Conservation (phyloP, 345 rosid species). For the Hibiscus tridactylites region DNA sequence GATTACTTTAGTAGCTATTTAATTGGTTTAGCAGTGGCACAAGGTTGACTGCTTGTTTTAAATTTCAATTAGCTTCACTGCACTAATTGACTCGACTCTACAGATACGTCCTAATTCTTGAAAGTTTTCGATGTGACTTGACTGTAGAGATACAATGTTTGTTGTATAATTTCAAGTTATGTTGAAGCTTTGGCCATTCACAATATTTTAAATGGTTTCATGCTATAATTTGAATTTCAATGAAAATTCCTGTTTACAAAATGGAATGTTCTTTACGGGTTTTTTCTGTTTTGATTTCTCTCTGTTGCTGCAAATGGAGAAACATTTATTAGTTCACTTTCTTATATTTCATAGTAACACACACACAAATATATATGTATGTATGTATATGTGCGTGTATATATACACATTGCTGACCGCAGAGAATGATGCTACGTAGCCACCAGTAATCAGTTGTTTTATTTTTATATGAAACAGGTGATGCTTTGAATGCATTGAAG, state of each 20-base stretch:
- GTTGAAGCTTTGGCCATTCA: neutral
- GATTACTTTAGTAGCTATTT: neutral
- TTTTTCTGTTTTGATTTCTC: neutral
- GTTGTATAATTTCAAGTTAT: neutral
- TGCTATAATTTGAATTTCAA: neutral
- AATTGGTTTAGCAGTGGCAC: neutral
- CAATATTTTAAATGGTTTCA: neutral
- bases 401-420: neutral
- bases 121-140: no score
- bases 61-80: neutral
- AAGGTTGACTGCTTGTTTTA: neutral
- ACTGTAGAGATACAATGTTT: neutral
- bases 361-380: neutral
- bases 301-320: neutral
- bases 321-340: neutral
- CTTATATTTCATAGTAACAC: neutral
- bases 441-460: neutral
- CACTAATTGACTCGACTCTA: neutral
- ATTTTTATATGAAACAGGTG: conserved; percentile 42
- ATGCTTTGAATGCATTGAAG: conserved; percentile 73
- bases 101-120: neutral
- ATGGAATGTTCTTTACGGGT: neutral
- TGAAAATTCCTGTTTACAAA: neutral
- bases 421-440: neutral
- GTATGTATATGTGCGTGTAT: no score